Percentiles rank a stretch among this genome's conserved stretches.
These are phyloP conservation scores for Colletotrichum sp. DNA, from an alignment of 2,329 filamentous ascomycete genomes.

Conservation along the genomic window DNA sequence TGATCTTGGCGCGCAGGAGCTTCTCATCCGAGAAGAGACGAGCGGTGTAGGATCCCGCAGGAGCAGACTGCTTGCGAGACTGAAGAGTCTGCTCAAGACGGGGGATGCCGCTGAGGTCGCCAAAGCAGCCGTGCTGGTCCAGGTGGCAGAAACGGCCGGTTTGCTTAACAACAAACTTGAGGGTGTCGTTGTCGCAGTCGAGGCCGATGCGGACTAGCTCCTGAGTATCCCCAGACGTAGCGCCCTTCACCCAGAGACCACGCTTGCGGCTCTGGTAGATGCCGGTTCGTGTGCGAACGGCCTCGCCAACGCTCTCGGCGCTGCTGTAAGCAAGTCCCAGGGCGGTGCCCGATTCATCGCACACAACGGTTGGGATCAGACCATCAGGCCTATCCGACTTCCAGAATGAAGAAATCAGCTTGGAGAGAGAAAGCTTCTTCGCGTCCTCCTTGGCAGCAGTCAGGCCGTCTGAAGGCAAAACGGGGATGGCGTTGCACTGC, in stretches of 20 bases:
- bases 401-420: constrained; percentile 76
- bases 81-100: constrained; percentile 87
- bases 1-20: constrained; percentile 91
- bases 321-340: constrained; percentile 95
- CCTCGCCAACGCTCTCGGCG: constrained; percentile 86
- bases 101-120: constrained; percentile 79
- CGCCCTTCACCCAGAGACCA: constrained; percentile 95
- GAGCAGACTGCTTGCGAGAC: constrained; percentile 81
- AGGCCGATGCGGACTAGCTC: constrained; percentile 83
- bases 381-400: constrained; percentile 83
- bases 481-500: constrained; percentile 66
- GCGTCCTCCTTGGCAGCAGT: constrained; percentile 70
- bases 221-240: constrained; percentile 92
- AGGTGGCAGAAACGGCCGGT: constrained; percentile 95
- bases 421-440: constrained; percentile 68
- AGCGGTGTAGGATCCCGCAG: constrained; percentile 90
- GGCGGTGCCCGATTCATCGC: constrained; percentile 83
- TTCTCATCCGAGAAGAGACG: constrained; percentile 91
- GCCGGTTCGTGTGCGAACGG: constrained; percentile 76
- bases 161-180: constrained; percentile 89
- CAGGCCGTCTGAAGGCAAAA: constrained; percentile 74
- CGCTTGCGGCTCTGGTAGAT: constrained; percentile 97
- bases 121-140: constrained; percentile 91
- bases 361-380: constrained; percentile 88
- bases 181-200: constrained; percentile 92